Evolutionary conservation across 1,139 yeast species (phyloP).

Genomic region (Saccharomyces hybrid): DNA sequence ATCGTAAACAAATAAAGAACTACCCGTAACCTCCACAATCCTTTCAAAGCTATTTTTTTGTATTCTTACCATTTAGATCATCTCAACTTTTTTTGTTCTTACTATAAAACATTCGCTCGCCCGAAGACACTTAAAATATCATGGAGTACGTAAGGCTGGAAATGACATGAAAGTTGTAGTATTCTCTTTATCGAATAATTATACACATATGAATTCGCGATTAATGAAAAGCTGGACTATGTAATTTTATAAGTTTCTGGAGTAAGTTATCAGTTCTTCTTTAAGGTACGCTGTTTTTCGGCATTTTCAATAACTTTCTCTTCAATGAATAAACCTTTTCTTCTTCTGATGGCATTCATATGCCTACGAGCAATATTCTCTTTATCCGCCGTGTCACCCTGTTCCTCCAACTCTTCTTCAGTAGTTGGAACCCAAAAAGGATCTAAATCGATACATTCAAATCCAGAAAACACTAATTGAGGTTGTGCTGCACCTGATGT

Average conservation of each 20-base stretch:
- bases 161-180: not conserved
- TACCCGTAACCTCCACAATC: too few relatives aligned
- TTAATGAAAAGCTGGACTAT: not conserved
- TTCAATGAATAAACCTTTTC: slow-evolving; percentile 86
- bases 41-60: not conserved
- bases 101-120: not conserved
- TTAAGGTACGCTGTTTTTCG: slow-evolving; percentile 84
- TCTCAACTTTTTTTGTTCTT: not conserved
- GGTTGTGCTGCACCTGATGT: slow-evolving; percentile 98
- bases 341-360: slow-evolving; percentile 71
- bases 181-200: not conserved
- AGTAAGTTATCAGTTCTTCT: slow-evolving; percentile 34
- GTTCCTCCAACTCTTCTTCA: slow-evolving; percentile 87
- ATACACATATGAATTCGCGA: not conserved
- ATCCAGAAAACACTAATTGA: slow-evolving; percentile 86
- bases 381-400: slow-evolving; percentile 88
- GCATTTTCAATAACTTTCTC: slow-evolving; percentile 87
- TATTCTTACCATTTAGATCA: not conserved
- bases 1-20: too few relatives aligned
- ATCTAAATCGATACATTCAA: slow-evolving; percentile 76
- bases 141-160: not conserved
- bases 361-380: slow-evolving; percentile 85
- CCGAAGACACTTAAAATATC: not conserved
- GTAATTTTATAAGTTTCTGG: not conserved
- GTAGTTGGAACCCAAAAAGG: slow-evolving; percentile 99